Percentiles rank a stretch among this genome's conserved stretches.
Evolutionary conservation across 192 early-diverging fungal species (phyloP).

Genomic region (Pecoramyces ruminantium): DNA sequence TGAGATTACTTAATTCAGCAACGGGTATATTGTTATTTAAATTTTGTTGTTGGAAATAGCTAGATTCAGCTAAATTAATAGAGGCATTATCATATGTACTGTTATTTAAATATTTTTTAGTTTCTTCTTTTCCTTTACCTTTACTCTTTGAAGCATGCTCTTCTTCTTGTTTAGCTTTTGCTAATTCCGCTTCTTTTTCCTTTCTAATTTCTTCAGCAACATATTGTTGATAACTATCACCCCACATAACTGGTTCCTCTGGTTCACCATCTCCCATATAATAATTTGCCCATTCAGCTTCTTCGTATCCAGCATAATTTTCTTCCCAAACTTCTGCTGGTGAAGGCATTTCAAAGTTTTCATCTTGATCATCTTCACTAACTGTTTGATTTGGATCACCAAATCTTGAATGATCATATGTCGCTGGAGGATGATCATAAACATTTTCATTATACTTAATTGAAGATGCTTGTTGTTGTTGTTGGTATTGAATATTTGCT

Average conservation of each 20-base stretch:
- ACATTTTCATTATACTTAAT: background rate
- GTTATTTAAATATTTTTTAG: background rate
- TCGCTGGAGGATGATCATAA: background rate
- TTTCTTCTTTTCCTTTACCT: background rate
- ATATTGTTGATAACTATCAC: background rate
- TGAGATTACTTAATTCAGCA: background rate
- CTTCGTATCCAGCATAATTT: background rate
- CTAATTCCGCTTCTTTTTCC: background rate
- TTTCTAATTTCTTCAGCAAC: background rate
- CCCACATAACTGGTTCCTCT: background rate
- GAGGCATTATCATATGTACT: background rate
- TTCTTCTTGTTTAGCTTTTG: background rate
- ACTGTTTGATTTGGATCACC: background rate
- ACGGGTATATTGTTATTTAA: background rate
- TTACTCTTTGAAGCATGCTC: background rate
- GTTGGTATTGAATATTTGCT: background rate
- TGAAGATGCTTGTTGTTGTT: background rate
- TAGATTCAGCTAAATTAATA: background rate
- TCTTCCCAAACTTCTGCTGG: background rate
- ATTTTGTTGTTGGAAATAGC: background rate
- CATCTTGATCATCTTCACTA: background rate
- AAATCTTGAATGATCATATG: background rate
- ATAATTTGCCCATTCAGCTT: background rate
- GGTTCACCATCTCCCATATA: background rate
- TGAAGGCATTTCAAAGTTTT: background rate